phyloP scores from a whole-genome alignment of 306 rosid genomes.

The Cicer pinnatifidum region DNA sequence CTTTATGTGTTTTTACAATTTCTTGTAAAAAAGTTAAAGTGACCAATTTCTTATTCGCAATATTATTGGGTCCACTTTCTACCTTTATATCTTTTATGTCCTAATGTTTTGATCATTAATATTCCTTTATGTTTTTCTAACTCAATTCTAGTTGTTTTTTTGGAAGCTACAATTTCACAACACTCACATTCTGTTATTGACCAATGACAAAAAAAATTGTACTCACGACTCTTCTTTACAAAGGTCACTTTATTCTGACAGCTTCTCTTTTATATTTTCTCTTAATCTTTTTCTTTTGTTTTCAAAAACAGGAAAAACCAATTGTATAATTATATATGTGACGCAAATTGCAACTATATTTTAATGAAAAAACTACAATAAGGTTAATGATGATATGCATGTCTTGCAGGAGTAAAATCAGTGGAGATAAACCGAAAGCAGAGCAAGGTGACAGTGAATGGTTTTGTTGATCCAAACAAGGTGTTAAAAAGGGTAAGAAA shows the following conservation, averaged over 20 bases:
- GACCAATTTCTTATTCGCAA: slow-evolving; percentile 26
- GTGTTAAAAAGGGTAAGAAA: slow-evolving; percentile 73
- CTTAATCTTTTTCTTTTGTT: neutral
- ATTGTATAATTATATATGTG: neutral
- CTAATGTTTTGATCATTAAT: neutral
- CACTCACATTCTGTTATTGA: slow-evolving; percentile 5
- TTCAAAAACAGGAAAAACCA: neutral
- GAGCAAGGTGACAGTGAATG: slow-evolving; percentile 70
- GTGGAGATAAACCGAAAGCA: slow-evolving; percentile 90
- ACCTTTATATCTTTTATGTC: neutral
- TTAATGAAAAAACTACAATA: neutral
- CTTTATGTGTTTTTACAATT: too few relatives aligned
- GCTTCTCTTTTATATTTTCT: too few relatives aligned
- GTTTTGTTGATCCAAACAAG: slow-evolving; percentile 77
- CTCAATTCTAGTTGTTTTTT: neutral
- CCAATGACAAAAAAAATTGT: neutral
- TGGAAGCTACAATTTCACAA: slow-evolving; percentile 1
- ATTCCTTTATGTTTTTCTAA: neutral
- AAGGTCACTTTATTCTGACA: neutral
- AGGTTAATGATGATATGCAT: neutral
- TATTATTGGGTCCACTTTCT: neutral
- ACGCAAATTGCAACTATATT: neutral
- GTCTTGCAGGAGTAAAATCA: slow-evolving; percentile 63
- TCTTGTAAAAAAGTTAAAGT: neutral
- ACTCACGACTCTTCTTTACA: neutral